A percentile compares a stretch with the other conserved stretches of the same genome.
phyloP scores from a whole-genome alignment of 2,329 filamentous ascomycete genomes.

The Catunica adiposa region DNA sequence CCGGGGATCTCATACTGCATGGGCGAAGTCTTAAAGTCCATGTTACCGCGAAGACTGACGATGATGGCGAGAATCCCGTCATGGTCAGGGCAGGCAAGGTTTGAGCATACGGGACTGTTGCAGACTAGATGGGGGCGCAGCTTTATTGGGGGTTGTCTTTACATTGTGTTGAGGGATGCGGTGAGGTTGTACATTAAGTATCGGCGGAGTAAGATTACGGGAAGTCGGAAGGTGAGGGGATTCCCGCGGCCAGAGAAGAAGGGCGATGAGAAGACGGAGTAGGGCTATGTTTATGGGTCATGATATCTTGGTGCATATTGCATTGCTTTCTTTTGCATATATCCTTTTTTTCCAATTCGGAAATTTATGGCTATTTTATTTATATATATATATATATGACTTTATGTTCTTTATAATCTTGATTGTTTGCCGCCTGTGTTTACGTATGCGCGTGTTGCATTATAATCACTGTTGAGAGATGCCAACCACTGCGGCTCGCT shows the following conservation, averaged over 20 bases:
- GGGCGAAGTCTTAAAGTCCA: constrained; percentile 55
- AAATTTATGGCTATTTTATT: too few species aligned
- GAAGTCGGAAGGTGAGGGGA: constrained; percentile 33
- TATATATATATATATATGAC: too few species aligned
- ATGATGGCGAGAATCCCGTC: constrained; percentile 21
- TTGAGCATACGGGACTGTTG: constrained; percentile 44
- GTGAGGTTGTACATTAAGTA: constrained; percentile 48
- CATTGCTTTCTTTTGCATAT: background rate
- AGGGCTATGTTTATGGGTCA: background rate
- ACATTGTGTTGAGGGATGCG: constrained; percentile 63
- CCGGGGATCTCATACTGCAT: constrained; percentile 64
- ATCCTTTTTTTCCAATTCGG: too few species aligned
- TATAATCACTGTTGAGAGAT: background rate
- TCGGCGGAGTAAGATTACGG: constrained; percentile 39
- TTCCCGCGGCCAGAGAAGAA: background rate
- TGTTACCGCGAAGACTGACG: constrained; percentile 54
- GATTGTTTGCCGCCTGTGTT: too few species aligned
- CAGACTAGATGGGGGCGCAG: constrained; percentile 80
- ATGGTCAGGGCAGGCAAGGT: constrained; percentile 17
- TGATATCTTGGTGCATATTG: background rate
- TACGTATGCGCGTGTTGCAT: background rate
- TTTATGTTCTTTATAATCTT: too few species aligned
- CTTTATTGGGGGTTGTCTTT: constrained; percentile 73
- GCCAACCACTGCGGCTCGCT: background rate
- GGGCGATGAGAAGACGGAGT: background rate